These are phyloP conservation scores for Zea luxurians DNA, from an alignment of 176 grass and related monocot genomes.

Conservation along the genomic window DNA sequence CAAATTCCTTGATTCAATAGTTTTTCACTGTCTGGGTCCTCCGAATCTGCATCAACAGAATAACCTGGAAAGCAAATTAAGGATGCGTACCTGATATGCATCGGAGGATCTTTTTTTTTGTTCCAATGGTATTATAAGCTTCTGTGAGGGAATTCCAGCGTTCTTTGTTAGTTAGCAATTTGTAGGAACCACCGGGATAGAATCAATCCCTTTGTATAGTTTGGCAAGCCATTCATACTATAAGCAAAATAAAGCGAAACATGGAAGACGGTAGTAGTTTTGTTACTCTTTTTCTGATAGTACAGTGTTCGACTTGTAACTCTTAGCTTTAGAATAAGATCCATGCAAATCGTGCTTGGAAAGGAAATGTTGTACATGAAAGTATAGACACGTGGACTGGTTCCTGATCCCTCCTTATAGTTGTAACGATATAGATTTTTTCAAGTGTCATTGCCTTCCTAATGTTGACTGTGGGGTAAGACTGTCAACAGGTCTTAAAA, in stretches of 20 bases:
- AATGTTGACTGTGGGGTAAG: background rate
- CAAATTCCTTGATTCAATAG: slow-evolving; percentile 22
- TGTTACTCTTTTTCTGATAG: background rate
- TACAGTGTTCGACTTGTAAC: background rate
- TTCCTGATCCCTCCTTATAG: background rate
- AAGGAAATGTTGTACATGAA: slow-evolving; percentile 29
- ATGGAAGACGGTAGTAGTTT: background rate
- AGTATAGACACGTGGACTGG: background rate
- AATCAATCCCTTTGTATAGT: slow-evolving; percentile 45
- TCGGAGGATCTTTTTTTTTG: background rate
- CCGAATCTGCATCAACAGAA: background rate
- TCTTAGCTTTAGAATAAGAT: slow-evolving; percentile 27
- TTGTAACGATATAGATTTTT: background rate
- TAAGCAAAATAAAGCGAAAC: slow-evolving; percentile 39
- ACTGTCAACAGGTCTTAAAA: background rate
- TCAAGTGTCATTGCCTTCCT: background rate
- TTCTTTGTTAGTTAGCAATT: slow-evolving; percentile 28
- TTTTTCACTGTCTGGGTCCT: background rate
- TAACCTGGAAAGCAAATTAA: background rate
- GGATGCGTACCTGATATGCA: background rate
- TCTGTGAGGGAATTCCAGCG: background rate
- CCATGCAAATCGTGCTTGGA: slow-evolving; percentile 1
- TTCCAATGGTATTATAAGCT: background rate
- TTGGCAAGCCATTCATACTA: slow-evolving; percentile 6
- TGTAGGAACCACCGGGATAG: slow-evolving; percentile 35